These are phyloP conservation scores for Pisolithus orientalis DNA, from an alignment of 768 basidiomycete genomes.

Conservation along the genomic window DNA sequence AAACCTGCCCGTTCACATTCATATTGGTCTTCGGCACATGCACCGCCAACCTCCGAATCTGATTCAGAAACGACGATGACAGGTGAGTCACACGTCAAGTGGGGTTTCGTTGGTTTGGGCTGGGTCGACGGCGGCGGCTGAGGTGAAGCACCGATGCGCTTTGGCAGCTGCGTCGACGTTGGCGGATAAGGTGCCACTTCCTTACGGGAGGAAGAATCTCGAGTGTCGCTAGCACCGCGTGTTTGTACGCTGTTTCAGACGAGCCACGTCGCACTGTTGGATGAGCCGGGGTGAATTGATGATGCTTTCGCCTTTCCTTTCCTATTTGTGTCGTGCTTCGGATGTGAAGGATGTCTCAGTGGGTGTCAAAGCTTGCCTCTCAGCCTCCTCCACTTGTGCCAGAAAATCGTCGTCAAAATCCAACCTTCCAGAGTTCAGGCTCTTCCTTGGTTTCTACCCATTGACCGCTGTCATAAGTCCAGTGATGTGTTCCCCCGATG, in stretches of 20 bases:
- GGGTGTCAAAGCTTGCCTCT: constrained; percentile 13
- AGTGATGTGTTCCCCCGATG: constrained; percentile 1
- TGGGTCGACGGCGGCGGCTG: constrained; percentile 9
- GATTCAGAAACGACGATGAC: not conserved
- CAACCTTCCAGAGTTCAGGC: constrained; percentile 11
- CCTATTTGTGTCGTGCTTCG: constrained; percentile 6
- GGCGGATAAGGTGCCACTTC: constrained; percentile 10
- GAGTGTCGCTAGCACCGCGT: constrained; percentile 6
- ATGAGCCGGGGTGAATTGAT: not conserved
- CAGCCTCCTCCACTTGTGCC: constrained; percentile 28
- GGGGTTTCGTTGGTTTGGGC: not conserved
- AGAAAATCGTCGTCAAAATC: constrained; percentile 35
- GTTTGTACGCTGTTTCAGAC: constrained; percentile 11
- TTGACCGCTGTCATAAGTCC: constrained; percentile 7
- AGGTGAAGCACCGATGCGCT: not conserved
- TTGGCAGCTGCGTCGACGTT: not conserved
- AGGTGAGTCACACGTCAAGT: not conserved
- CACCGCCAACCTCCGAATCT: not conserved
- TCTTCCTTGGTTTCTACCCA: constrained; percentile 16
- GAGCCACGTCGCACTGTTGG: not conserved
- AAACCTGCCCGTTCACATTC: too few species aligned
- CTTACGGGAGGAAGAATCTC: constrained; percentile 10
- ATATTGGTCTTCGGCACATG: not conserved
- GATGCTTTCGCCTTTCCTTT: constrained; percentile 18
- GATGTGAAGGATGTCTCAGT: not conserved